These are phyloP conservation scores for Leccinum broughii DNA, from an alignment of 768 basidiomycete genomes.

Conservation along the genomic window DNA sequence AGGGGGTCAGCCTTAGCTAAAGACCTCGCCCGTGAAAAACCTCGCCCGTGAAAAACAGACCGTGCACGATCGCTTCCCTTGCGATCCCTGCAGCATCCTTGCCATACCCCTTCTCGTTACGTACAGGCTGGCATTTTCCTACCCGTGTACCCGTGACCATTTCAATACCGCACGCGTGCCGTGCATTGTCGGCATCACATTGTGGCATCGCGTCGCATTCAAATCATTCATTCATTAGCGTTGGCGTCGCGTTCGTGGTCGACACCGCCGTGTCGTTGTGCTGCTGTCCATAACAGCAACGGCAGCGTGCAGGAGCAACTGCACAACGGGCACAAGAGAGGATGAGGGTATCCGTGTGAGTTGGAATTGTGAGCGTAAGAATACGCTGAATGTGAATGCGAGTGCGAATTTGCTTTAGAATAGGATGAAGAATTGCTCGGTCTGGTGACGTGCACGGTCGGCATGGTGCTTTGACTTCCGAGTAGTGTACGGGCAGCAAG, in stretches of 20 bases:
- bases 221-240: too few relatives aligned
- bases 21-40: neutral
- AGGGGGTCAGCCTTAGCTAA: constrained; percentile 7
- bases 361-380: constrained; percentile 24
- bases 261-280: too few relatives aligned
- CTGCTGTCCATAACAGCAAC: too few relatives aligned
- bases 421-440: constrained; percentile 19
- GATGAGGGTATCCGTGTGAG: constrained; percentile 33
- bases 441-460: constrained; percentile 33
- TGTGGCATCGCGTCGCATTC: too few relatives aligned
- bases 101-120: constrained; percentile 88
- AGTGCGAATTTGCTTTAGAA: constrained; percentile 32
- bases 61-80: constrained; percentile 89
- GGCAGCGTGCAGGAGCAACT: too few relatives aligned
- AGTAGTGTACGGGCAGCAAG: constrained; percentile 26
- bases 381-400: constrained; percentile 27
- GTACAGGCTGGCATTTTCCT: too few relatives aligned
- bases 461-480: constrained; percentile 60
- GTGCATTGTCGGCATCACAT: too few relatives aligned
- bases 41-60: constrained; percentile 37
- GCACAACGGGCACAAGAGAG: constrained; percentile 12
- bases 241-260: too few relatives aligned
- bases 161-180: too few relatives aligned
- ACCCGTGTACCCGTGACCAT: too few relatives aligned
- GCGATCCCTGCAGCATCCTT: constrained; percentile 98